These are phyloP conservation scores for Carex cristatella DNA, from an alignment of 176 grass and related monocot genomes.

Conservation along the genomic window DNA sequence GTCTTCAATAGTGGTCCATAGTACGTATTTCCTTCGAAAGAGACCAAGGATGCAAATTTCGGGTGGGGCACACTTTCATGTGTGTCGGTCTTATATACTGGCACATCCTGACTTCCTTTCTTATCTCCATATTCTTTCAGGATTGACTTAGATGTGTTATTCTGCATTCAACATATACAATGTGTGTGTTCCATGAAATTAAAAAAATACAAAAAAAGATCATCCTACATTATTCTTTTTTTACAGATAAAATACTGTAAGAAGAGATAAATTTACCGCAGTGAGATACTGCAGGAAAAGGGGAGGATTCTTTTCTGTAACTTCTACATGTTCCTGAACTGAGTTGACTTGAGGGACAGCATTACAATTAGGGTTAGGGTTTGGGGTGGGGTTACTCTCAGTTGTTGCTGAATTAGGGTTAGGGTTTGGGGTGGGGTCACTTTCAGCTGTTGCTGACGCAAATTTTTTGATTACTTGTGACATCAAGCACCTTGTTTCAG, in stretches of 20 bases:
- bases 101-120: constrained; percentile 12
- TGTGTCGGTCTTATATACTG: constrained; percentile 28
- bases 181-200: not conserved
- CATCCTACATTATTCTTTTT: not conserved
- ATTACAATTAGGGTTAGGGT: not conserved
- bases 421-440: not conserved
- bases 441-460: not conserved
- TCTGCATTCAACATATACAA: not conserved
- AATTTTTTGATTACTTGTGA: not conserved
- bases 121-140: constrained; percentile 58
- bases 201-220: not conserved
- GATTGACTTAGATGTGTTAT: constrained; percentile 49
- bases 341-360: not conserved
- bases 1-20: constrained; percentile 33
- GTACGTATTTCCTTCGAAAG: constrained; percentile 42
- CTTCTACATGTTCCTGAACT: not conserved
- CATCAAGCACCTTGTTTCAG: not conserved
- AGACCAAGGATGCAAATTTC: constrained; percentile 37
- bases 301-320: not conserved
- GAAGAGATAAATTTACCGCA: not conserved
- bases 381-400: not conserved
- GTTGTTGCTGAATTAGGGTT: not conserved
- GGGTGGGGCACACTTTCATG: constrained; percentile 5
- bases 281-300: not conserved
- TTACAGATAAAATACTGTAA: not conserved